These are phyloP conservation scores for Lobosporangium transversale DNA, from an alignment of 192 early-diverging fungal genomes.

Conservation along the genomic window DNA sequence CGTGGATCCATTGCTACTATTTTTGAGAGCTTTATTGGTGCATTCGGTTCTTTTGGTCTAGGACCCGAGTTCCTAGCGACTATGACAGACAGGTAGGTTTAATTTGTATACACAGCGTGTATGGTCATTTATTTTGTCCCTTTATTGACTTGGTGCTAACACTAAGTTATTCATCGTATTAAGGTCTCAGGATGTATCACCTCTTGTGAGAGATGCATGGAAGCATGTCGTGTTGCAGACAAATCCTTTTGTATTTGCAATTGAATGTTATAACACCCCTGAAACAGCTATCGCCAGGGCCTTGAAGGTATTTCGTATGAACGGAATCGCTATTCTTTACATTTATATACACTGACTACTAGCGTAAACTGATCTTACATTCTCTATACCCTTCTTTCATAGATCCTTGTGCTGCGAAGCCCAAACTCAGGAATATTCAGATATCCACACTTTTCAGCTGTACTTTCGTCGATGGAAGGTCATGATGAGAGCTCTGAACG, in stretches of 20 bases:
- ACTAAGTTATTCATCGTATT: background rate
- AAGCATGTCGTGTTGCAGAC: constrained; percentile 24
- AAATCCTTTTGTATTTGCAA: constrained; percentile 39
- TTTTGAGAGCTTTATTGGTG: constrained; percentile 40
- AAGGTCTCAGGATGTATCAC: constrained; percentile 29
- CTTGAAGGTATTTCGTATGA: constrained; percentile 20
- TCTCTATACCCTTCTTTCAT: background rate
- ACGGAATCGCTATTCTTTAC: no score
- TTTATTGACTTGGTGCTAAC: background rate
- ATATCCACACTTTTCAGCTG: constrained; percentile 71
- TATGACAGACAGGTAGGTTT: constrained; percentile 35
- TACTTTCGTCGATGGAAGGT: constrained; percentile 55
- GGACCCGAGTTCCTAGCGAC: constrained; percentile 33
- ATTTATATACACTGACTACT: background rate
- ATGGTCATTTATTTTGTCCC: background rate
- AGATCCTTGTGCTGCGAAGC: constrained; percentile 37
- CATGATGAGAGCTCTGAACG: constrained; percentile 11
- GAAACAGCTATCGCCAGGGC: constrained; percentile 33
- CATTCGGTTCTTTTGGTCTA: constrained; percentile 34
- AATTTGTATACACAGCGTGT: no score
- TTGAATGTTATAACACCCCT: constrained; percentile 27
- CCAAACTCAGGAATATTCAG: constrained; percentile 72
- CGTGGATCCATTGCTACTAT: constrained; percentile 16
- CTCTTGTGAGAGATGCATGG: constrained; percentile 23
- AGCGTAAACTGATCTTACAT: background rate